phyloP scores from a whole-genome alignment of 1,139 yeast species.

The Taiozyma sp. region DNA sequence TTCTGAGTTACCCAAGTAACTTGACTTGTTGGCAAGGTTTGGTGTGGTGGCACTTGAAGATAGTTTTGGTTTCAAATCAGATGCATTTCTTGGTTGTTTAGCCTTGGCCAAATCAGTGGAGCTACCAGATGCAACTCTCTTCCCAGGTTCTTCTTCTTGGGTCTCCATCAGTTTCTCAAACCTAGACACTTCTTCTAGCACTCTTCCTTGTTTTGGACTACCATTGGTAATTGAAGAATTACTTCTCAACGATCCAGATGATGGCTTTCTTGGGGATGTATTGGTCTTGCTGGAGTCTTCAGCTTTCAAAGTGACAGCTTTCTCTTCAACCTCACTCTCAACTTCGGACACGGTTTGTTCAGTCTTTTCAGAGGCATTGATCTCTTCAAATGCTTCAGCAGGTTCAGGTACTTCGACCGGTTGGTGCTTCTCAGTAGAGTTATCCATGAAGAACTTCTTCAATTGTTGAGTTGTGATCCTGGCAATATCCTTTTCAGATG shows the following conservation, averaged over 20 bases:
- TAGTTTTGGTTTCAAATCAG: neutral
- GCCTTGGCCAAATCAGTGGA: constrained; percentile 3
- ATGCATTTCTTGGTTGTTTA: neutral
- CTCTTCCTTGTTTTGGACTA: constrained; percentile 21
- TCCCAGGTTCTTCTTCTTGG: constrained; percentile 9
- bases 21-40: constrained; percentile 5
- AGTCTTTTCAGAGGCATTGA: constrained; percentile 7
- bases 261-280: neutral
- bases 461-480: constrained; percentile 87
- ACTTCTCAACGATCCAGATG: neutral
- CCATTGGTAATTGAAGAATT: neutral
- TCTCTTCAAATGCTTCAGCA: constrained; percentile 5
- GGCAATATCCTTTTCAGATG: constrained; percentile 92
- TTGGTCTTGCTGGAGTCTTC: constrained; percentile 1
- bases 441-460: constrained; percentile 62
- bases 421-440: constrained; percentile 27
- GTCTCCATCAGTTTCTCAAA: constrained; percentile 16
- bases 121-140: neutral
- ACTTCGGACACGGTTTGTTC: neutral
- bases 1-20: neutral
- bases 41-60: constrained; percentile 1
- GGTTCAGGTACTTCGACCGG: constrained; percentile 10
- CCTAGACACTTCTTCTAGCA: constrained; percentile 17
- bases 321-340: neutral
- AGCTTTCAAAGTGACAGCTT: neutral